Evolutionary conservation across 31 red algal species (phyloP), one percentile per base, ranked within the genome.

Genomic region (Asparagopsis taxiformis): DNA sequence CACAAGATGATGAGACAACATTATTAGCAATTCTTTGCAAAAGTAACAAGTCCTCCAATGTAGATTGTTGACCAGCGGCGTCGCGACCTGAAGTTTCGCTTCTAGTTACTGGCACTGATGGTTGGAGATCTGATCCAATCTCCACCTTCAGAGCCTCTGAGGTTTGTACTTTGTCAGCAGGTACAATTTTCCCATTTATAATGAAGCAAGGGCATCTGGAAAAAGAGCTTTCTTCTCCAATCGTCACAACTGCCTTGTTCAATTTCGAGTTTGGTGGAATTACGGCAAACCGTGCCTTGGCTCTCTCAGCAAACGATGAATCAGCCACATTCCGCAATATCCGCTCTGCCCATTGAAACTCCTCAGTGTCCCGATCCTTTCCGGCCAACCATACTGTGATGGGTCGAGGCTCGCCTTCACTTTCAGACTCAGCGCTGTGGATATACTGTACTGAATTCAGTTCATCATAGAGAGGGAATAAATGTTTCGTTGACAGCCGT

Each of bases 131-230:
- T 10, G 71, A 71, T 3, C 63, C 71, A 4, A 87, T 30, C 55
- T 87, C 63, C 29, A 78, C 56, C 44, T 76, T 65, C 3, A 87
- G 11, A 70, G 77, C 83, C 22, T 78, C 72, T 3, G 62, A 30
- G 19, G 52, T 25, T 13, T 39, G 29, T 19, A 72, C 49, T 9
- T 43, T 21, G 1, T 62, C 65, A 17, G 62, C 33, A 62, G 43
- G 19, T 3, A 87, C 3, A 20, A 59, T 49, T 33, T 58, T 65
- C 31, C 83, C 83, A 31, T 87, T 78, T 31, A 87, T 71, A 13
- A 71, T 55, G 20, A 87, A 1, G 44, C 77, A 34, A 20, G 57
- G 31, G 32, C 41, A 20, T 17, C 51, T 62, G 9, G 3, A 2
- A 30, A 2, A 31, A 26, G 37, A 30, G 51, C 46, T 28, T 4